Evolutionary conservation across 257 asterid genomes (phyloP).

Genomic region (Nyctanthes arbortristis): DNA sequence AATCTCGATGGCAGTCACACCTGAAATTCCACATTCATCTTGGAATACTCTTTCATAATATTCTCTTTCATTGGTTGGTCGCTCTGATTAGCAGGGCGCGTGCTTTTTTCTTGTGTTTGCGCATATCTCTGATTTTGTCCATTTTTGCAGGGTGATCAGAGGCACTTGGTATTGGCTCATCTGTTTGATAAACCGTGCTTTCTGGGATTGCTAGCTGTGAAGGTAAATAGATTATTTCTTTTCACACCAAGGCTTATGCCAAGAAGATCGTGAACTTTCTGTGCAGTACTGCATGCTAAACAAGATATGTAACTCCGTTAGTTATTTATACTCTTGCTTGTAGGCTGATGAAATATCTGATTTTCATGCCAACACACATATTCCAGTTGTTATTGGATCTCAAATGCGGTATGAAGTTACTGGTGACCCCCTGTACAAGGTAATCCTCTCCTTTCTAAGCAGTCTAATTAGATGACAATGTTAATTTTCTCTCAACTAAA

Average conservation of each 20-base stretch:
- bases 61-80: neutral
- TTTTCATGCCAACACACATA: constrained; percentile 85
- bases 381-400: constrained; percentile 84
- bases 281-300: neutral
- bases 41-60: neutral
- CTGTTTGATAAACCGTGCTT: constrained; percentile 96
- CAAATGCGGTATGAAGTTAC: constrained; percentile 95
- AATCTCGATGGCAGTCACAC: neutral
- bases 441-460: constrained; percentile 11
- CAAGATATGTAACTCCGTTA: neutral
- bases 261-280: neutral
- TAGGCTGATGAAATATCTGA: constrained; percentile 84
- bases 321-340: constrained; percentile 1
- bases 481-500: neutral
- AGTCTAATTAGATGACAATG: neutral
- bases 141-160: constrained; percentile 67
- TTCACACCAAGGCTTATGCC: neutral
- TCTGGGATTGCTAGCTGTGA: constrained; percentile 74
- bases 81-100: too few species aligned
- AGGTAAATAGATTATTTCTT: constrained; percentile 44
- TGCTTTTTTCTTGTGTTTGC: too few species aligned
- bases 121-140: neutral
- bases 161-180: constrained; percentile 79
- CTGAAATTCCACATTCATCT: neutral
- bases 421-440: constrained; percentile 83